Conservation (phyloP, 306 rosid species). For the Mimosa pudica region DNA sequence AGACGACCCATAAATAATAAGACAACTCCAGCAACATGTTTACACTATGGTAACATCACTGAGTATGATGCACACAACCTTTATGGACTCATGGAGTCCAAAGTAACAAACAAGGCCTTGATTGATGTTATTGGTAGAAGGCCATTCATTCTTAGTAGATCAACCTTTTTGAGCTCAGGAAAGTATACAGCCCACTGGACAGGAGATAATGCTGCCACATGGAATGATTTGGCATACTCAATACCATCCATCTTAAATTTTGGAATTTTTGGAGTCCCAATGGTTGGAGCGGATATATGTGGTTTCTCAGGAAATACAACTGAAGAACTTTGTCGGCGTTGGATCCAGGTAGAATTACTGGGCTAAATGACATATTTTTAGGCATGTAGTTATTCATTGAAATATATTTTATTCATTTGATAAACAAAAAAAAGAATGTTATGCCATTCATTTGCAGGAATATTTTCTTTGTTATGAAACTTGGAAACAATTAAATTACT, state of each 20-base stretch:
- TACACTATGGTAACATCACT: slow-evolving; percentile 65
- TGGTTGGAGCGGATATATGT: slow-evolving; percentile 97
- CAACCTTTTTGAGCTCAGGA: slow-evolving; percentile 89
- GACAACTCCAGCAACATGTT: slow-evolving; percentile 64
- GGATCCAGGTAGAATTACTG: slow-evolving; percentile 77
- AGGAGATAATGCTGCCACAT: slow-evolving; percentile 83
- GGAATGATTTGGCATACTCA: slow-evolving; percentile 81
- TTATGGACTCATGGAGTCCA: slow-evolving; percentile 73
- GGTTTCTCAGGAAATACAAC: slow-evolving; percentile 68
- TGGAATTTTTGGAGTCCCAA: slow-evolving; percentile 85
- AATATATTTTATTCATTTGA: not conserved
- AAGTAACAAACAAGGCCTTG: slow-evolving; percentile 66
- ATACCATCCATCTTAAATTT: slow-evolving; percentile 68
- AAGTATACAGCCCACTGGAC: slow-evolving; percentile 95
- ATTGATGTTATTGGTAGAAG: slow-evolving; percentile 63
- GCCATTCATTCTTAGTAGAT: slow-evolving; percentile 82
- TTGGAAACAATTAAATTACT: not conserved
- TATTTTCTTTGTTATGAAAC: not conserved
- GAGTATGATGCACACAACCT: slow-evolving; percentile 83
- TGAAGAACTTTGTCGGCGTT: slow-evolving; percentile 87
- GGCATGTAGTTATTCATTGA: not conserved
- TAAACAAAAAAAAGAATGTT: not conserved
- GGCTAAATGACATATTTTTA: not conserved
- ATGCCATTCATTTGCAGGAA: not conserved
- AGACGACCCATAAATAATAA: slow-evolving; percentile 46